Evolutionary conservation across 2,329 filamentous ascomycete species (phyloP).

Genomic region (Metarhizium guizhouense): DNA sequence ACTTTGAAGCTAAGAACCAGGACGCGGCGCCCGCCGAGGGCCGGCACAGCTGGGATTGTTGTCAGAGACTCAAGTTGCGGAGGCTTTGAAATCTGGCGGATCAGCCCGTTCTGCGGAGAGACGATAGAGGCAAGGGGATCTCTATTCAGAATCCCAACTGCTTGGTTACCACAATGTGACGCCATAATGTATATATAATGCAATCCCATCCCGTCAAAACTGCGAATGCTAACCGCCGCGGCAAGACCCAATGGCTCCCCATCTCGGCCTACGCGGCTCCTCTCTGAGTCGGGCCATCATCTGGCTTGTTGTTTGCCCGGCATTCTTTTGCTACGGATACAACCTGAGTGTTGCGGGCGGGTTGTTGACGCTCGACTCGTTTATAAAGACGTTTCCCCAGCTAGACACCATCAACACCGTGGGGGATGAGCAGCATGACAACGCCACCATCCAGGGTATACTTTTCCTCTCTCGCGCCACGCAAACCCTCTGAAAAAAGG

Average conservation of each 20-base stretch:
- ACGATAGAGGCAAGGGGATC: too few species aligned
- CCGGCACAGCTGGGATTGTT: too few species aligned
- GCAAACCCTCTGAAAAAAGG: too few species aligned
- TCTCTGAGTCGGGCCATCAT: constrained; percentile 27
- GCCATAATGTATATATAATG: background rate
- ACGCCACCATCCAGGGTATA: constrained; percentile 35
- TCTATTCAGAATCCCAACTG: too few species aligned
- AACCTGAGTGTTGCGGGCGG: constrained; percentile 65
- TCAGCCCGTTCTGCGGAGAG: too few species aligned
- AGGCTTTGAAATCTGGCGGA: too few species aligned
- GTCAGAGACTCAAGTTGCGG: too few species aligned
- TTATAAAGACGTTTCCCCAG: constrained; percentile 42
- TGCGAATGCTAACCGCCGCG: background rate
- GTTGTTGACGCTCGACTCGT: constrained; percentile 54
- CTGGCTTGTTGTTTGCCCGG: constrained; percentile 32
- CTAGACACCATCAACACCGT: constrained; percentile 42
- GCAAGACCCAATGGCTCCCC: constrained; percentile 6
- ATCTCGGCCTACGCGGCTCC: constrained; percentile 27
- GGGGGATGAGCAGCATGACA: constrained; percentile 22
- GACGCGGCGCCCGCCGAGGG: too few species aligned
- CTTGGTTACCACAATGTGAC: constrained; percentile 19
- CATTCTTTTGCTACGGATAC: constrained; percentile 40
- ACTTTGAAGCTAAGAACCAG: too few species aligned
- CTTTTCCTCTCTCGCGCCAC: too few species aligned
- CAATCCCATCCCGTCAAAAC: background rate